Percentiles rank a stretch among this genome's conserved stretches.
Conservation (phyloP, 257 asterid genomes). For the Euphrasia confusa region DNA sequence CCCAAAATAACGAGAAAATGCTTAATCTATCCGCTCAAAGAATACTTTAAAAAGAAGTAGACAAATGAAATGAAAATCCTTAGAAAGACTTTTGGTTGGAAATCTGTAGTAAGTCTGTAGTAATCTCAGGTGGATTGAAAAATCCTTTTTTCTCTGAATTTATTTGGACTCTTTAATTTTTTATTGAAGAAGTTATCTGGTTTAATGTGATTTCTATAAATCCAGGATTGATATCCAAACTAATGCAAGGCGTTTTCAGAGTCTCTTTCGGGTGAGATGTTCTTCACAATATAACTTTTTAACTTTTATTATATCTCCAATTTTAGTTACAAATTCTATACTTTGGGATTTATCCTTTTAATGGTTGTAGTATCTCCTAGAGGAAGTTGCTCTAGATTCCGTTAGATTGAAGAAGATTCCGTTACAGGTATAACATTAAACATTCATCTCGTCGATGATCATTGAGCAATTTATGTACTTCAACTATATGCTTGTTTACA, state of each 20-base stretch:
- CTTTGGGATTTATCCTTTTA: constrained; percentile 18
- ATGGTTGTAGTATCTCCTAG: constrained; percentile 70
- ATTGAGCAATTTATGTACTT: not conserved
- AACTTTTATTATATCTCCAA: constrained; percentile 11
- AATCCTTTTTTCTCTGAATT: not conserved
- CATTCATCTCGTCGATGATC: constrained; percentile 18
- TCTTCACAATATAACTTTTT: not conserved
- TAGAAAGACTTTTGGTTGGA: constrained; percentile 3
- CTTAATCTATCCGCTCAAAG: not conserved
- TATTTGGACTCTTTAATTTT: not conserved
- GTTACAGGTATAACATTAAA: constrained; percentile 50
- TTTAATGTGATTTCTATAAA: constrained; percentile 10
- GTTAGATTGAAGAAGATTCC: constrained; percentile 78
- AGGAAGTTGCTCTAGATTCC: constrained; percentile 72
- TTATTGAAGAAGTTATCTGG: constrained; percentile 14
- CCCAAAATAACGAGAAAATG: not conserved
- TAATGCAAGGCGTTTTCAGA: constrained; percentile 77
- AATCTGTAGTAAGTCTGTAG: not conserved
- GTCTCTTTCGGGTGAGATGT: constrained; percentile 67
- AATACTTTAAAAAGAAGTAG: not conserved
- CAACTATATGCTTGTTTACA: constrained; percentile 13
- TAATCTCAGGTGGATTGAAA: too few species aligned
- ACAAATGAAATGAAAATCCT: not conserved
- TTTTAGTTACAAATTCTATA: not conserved
- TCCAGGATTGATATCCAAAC: constrained; percentile 95